Conservation (phyloP, 2,329 filamentous ascomycete species). For the Scortechinia acanthostroma region DNA sequence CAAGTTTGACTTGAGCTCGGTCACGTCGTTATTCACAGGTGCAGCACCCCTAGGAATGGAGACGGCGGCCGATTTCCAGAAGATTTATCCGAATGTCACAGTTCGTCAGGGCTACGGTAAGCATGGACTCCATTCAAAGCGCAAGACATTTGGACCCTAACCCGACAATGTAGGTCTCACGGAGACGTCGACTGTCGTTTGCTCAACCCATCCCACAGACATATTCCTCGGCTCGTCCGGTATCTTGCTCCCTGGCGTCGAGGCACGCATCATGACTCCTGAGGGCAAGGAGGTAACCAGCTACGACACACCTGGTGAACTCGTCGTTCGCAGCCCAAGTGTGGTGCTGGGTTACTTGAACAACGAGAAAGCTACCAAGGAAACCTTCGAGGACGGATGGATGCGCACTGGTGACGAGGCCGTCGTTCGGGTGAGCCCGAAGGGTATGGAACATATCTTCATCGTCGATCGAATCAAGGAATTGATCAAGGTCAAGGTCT, state of each 20-base stretch:
- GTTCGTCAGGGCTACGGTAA: constrained; percentile 67
- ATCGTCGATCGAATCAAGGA: constrained; percentile 34
- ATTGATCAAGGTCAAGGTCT: constrained; percentile 63
- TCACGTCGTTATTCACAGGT: constrained; percentile 62
- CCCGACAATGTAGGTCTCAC: constrained; percentile 48
- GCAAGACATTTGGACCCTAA: constrained; percentile 1
- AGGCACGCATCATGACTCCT: constrained; percentile 45
- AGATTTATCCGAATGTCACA: constrained; percentile 52
- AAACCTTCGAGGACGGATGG: constrained; percentile 12
- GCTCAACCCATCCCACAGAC: constrained; percentile 38
- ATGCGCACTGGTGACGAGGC: constrained; percentile 14
- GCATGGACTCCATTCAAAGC: not conserved
- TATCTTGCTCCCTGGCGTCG: constrained; percentile 45
- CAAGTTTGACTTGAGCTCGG: constrained; percentile 67
- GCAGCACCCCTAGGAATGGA: constrained; percentile 74
- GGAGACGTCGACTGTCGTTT: constrained; percentile 58
- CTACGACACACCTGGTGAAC: constrained; percentile 4
- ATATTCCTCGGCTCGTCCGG: constrained; percentile 59
- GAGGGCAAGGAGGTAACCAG: constrained; percentile 55
- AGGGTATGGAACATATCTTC: constrained; percentile 10
- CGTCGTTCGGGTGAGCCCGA: constrained; percentile 7
- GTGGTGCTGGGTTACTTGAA: constrained; percentile 6
- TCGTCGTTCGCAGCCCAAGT: constrained; percentile 4
- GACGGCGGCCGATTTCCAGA: constrained; percentile 56
- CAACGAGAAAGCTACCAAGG: constrained; percentile 8